phyloP scores from a whole-genome alignment of 768 basidiomycete genomes.

The Neoboletus magnificus region DNA sequence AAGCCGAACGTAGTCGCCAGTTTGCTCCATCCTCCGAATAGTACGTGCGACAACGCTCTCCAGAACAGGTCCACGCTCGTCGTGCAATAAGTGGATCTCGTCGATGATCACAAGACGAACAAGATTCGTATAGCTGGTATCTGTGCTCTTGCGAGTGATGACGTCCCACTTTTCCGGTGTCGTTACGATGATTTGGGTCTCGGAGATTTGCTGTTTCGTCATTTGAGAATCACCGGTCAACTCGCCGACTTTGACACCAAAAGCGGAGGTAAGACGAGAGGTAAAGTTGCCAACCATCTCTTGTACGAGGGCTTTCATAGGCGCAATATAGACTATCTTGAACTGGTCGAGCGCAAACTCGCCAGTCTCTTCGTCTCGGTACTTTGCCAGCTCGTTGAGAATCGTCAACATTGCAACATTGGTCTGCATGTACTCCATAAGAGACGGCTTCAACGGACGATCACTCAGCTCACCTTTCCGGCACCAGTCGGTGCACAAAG shows the following conservation, averaged over 20 bases:
- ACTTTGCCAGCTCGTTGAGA: constrained; percentile 84
- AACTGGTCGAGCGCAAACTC: constrained; percentile 82
- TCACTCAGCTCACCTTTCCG: constrained; percentile 72
- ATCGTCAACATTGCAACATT: constrained; percentile 97
- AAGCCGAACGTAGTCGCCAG: constrained; percentile 86
- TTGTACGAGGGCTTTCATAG: constrained; percentile 99
- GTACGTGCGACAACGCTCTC: constrained; percentile 89
- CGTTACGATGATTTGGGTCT: constrained; percentile 97
- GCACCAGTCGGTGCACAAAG: constrained; percentile 98
- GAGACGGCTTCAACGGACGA: not conserved
- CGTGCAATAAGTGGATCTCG: constrained; percentile 96
- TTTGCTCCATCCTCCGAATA: constrained; percentile 93
- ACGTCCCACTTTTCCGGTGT: constrained; percentile 99
- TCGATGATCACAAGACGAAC: constrained; percentile 96
- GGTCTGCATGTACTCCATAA: constrained; percentile 52
- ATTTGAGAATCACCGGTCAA: constrained; percentile 97
- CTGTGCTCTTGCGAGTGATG: constrained; percentile 96
- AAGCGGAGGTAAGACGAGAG: constrained; percentile 57
- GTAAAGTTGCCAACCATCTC: constrained; percentile 98
- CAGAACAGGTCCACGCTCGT: constrained; percentile 95
- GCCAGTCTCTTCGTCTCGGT: constrained; percentile 79
- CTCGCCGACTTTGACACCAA: constrained; percentile 86
- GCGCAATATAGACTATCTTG: constrained; percentile 97
- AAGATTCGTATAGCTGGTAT: constrained; percentile 94
- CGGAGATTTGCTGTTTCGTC: constrained; percentile 95